phyloP scores from a whole-genome alignment of 177 flowering plant genomes.

The Vitis hybrid region DNA sequence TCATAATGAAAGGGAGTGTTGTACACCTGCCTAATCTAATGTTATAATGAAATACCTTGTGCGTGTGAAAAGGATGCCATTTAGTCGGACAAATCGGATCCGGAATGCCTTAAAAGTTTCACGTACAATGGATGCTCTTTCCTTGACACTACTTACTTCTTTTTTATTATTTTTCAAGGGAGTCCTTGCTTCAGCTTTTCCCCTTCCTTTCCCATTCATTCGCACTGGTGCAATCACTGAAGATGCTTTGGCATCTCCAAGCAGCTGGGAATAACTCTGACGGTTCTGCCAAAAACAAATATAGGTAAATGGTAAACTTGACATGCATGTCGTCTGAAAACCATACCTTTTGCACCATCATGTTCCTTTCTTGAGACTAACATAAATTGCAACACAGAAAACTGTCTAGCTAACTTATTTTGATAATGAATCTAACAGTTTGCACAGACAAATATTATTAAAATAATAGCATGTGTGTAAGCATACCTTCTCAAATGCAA shows the following conservation, averaged over 20 bases:
- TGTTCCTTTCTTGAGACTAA: no score
- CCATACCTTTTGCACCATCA: no score
- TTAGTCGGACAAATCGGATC: constrained; percentile 76
- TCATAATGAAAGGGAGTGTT: neutral
- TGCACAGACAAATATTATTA: neutral
- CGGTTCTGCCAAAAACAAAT: constrained; percentile 61
- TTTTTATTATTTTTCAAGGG: constrained; percentile 38
- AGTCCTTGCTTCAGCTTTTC: constrained; percentile 49
- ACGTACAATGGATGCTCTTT: constrained; percentile 20
- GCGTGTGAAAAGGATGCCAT: constrained; percentile 91
- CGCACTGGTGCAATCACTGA: constrained; percentile 35
- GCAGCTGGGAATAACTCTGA: constrained; percentile 60
- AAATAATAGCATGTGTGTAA: neutral
- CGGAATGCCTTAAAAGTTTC: constrained; percentile 60
- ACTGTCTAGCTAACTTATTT: no score
- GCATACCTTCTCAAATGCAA: constrained; percentile 94
- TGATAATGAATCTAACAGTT: no score
- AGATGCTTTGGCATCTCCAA: constrained; percentile 48
- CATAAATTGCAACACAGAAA: no score
- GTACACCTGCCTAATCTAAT: neutral
- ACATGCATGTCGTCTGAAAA: no score
- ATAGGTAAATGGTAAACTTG: no score
- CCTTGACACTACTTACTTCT: constrained; percentile 38
- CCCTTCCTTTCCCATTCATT: constrained; percentile 59
- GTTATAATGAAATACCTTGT: constrained; percentile 62